Evolutionary conservation across 2,329 filamentous ascomycete genomes (phyloP).

Genomic region (Plenodomus lindquistii): DNA sequence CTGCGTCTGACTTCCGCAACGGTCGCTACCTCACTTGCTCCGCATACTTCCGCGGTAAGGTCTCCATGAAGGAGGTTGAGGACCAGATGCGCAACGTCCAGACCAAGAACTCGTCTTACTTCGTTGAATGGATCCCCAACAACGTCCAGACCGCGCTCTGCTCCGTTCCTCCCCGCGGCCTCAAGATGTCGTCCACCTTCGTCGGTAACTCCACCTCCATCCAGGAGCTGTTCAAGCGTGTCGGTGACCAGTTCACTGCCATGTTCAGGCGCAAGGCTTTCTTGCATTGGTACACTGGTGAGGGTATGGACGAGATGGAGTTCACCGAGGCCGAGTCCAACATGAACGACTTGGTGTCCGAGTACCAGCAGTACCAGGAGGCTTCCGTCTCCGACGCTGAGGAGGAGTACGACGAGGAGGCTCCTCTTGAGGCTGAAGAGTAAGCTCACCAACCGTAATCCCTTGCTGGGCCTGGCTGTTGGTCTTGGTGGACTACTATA

Average conservation of each 20-base stretch:
- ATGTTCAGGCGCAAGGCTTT: slow-evolving; percentile 99
- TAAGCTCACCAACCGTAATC: slow-evolving; percentile 28
- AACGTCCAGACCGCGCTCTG: slow-evolving; percentile 99
- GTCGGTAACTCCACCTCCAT: slow-evolving; percentile 99
- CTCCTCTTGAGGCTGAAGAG: slow-evolving; percentile 72
- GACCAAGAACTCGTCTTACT: slow-evolving; percentile 99
- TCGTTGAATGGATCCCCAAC: slow-evolving; percentile 99
- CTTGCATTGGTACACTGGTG: slow-evolving; percentile 99
- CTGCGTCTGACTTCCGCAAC: slow-evolving; percentile 99
- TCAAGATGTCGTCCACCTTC: slow-evolving; percentile 99
- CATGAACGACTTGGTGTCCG: slow-evolving; percentile 99
- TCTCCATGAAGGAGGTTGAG: slow-evolving; percentile 99
- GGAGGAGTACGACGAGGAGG: slow-evolving; percentile 92
- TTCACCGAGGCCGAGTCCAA: slow-evolving; percentile 99
- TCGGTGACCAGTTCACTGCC: slow-evolving; percentile 98
- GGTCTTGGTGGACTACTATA: slow-evolving; percentile 12
- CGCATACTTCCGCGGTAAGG: slow-evolving; percentile 99
- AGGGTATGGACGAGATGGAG: slow-evolving; percentile 99
- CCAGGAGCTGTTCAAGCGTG: slow-evolving; percentile 99
- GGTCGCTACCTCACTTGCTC: slow-evolving; percentile 99
- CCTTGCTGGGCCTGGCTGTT: slow-evolving; percentile 23
- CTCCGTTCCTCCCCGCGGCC: slow-evolving; percentile 95
- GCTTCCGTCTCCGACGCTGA: slow-evolving; percentile 96
- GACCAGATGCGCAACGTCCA: slow-evolving; percentile 99
- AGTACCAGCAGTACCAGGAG: slow-evolving; percentile 99